phyloP scores from a whole-genome alignment of 768 basidiomycete species.

The Suillus fuscotomentosus region DNA sequence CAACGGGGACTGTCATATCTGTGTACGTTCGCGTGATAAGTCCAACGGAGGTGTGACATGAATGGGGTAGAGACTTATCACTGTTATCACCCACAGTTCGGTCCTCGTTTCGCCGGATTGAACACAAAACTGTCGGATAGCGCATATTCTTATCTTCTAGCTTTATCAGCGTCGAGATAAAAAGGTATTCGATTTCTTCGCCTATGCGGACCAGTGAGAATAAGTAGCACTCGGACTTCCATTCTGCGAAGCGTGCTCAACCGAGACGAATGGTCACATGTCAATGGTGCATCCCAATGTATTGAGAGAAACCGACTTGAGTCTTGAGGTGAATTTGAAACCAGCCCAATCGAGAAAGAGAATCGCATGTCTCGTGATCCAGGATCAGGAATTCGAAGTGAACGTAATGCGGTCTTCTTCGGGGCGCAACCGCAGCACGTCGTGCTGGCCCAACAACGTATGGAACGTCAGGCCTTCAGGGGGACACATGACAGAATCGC shows the following conservation, averaged over 20 bases:
- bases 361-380: not conserved
- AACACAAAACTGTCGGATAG: not conserved
- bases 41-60: not conserved
- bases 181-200: not conserved
- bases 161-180: not conserved
- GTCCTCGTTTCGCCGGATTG: not conserved
- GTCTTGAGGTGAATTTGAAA: not conserved
- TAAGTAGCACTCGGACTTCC: not conserved
- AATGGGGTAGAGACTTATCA: not conserved
- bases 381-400: not conserved
- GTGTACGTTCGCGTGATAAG: not conserved
- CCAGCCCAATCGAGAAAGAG: not conserved
- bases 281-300: not conserved
- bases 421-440: not conserved
- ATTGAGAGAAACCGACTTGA: not conserved
- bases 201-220: not conserved
- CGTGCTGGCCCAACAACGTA: not conserved
- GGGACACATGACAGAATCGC: not conserved
- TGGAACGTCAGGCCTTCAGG: not conserved
- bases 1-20: not conserved
- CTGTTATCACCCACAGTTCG: not conserved
- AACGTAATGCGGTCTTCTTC: not conserved
- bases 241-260: not conserved
- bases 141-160: constrained; percentile 1
- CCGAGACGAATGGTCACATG: not conserved